phyloP scores from a whole-genome alignment of 169 alveolate genomes.

The Fabrea salina region DNA sequence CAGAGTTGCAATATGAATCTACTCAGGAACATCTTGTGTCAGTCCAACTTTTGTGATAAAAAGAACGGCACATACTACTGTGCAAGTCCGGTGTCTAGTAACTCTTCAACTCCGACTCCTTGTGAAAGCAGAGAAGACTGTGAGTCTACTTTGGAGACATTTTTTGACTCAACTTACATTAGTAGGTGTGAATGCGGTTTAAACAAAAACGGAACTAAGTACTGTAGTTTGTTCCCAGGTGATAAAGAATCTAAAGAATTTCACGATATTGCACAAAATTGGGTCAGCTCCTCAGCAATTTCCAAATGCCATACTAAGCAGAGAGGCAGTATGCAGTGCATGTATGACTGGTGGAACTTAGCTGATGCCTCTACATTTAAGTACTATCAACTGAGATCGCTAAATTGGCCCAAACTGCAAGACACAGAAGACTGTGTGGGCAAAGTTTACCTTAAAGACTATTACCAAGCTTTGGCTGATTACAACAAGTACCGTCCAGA shows the following conservation, averaged over 20 bases:
- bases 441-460: background rate
- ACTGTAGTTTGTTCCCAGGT: background rate
- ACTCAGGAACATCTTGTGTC: background rate
- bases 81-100: too few relatives aligned
- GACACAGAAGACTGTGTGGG: background rate
- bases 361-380: background rate
- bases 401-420: background rate
- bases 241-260: background rate
- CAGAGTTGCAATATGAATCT: background rate
- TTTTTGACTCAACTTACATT: background rate
- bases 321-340: background rate
- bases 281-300: background rate
- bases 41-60: background rate
- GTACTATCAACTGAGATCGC: background rate
- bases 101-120: background rate
- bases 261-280: background rate
- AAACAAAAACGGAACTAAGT: background rate
- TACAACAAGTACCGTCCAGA: too few relatives aligned
- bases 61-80: too few relatives aligned
- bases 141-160: background rate
- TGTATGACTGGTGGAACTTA: background rate
- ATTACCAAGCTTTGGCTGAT: background rate
- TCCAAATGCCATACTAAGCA: background rate
- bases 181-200: background rate
- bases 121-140: background rate